Percentiles rank a stretch among this genome's conserved stretches.
phyloP scores from a whole-genome alignment of 345 rosid genomes.

The Pseudoturritis turrita region DNA sequence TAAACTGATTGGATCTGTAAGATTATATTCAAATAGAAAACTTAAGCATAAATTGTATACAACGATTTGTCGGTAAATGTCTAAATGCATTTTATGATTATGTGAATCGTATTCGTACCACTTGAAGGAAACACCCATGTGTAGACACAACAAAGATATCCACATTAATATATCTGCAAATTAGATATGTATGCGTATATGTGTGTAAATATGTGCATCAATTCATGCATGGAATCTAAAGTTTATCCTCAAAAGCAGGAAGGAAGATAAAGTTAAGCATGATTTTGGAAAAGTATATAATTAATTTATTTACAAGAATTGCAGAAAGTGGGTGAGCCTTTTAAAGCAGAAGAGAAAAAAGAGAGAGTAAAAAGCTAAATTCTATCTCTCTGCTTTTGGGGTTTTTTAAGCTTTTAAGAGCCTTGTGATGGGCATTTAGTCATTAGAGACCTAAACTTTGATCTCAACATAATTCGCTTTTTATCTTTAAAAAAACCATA shows the following conservation, averaged over 20 bases:
- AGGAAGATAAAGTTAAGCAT: constrained; percentile 42
- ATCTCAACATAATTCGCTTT: constrained; percentile 17
- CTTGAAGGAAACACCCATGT: constrained; percentile 18
- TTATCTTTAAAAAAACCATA: constrained; percentile 16
- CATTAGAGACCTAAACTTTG: constrained; percentile 20
- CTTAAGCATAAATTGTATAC: background rate
- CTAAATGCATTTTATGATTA: constrained; percentile 18
- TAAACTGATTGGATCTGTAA: too few species aligned
- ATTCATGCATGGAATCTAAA: constrained; percentile 46
- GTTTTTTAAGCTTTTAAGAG: constrained; percentile 32
- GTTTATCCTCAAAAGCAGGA: constrained; percentile 58
- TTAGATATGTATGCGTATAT: background rate
- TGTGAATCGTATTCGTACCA: constrained; percentile 25
- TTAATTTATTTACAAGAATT: constrained; percentile 31
- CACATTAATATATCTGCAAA: background rate
- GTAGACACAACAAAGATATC: constrained; percentile 12
- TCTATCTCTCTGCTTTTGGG: constrained; percentile 34
- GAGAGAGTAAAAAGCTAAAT: constrained; percentile 22
- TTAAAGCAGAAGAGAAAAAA: constrained; percentile 36
- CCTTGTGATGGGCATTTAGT: constrained; percentile 35
- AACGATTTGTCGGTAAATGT: constrained; percentile 11
- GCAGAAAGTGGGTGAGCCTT: constrained; percentile 84
- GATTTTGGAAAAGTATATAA: constrained; percentile 28
- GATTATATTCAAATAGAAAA: too few species aligned
- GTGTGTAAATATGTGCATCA: constrained; percentile 9